Conservation (phyloP, 1,284 basidiomycete genomes). For the Ustilago lituana region DNA sequence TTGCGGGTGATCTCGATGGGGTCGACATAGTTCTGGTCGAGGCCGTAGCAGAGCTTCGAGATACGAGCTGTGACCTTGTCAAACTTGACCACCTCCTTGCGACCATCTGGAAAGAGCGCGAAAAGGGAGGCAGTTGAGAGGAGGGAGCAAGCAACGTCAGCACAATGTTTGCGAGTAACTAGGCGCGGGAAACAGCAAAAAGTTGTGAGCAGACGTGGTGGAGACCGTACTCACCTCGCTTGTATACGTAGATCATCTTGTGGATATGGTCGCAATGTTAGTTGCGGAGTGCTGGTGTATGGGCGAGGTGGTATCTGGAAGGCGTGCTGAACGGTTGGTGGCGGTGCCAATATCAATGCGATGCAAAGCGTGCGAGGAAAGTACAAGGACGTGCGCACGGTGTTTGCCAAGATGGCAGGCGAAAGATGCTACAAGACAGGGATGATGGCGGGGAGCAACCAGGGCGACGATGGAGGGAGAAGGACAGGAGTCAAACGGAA, state of each 20-base stretch:
- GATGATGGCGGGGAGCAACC: conserved; percentile 12
- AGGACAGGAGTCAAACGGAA: conserved; percentile 10
- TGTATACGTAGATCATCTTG: conserved; percentile 66
- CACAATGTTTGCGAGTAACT: too few species aligned
- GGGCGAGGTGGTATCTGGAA: conserved; percentile 15
- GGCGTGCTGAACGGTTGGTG: conserved; percentile 8
- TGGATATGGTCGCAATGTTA: conserved; percentile 8
- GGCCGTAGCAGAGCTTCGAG: conserved; percentile 94
- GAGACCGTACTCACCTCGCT: conserved; percentile 55
- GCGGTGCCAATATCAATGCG: conserved; percentile 14
- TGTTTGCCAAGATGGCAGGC: conserved; percentile 2
- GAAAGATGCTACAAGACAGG: conserved; percentile 2
- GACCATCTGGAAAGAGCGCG: conserved; percentile 58
- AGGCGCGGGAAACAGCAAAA: too few species aligned
- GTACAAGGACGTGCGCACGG: conserved; percentile 20
- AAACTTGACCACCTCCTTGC: conserved; percentile 65
- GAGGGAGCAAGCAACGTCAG: conserved; percentile 7
- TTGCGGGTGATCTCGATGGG: conserved; percentile 78
- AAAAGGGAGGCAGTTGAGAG: not conserved
- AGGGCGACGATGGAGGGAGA: conserved; percentile 43
- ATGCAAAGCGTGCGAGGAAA: conserved; percentile 1
- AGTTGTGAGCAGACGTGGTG: not conserved
- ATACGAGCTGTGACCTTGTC: conserved; percentile 75
- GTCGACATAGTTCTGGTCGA: conserved; percentile 91
- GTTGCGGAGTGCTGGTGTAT: conserved; percentile 11